Evolutionary conservation across 2,329 filamentous ascomycete species (phyloP).

Genomic region (Balansia obtecta): DNA sequence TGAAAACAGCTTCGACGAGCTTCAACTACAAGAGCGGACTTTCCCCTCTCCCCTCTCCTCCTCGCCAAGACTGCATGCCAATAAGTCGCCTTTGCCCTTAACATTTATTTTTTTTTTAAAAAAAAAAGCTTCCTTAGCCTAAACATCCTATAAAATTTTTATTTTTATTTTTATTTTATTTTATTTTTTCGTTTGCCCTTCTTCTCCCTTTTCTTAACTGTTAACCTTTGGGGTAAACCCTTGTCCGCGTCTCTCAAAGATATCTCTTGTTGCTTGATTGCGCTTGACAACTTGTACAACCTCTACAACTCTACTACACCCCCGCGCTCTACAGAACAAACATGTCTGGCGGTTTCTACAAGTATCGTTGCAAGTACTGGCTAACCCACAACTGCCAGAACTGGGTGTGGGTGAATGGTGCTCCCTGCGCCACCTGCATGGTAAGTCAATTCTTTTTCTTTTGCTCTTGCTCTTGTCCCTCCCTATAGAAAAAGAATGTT

Average conservation of each 20-base stretch:
- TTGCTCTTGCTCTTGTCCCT: background rate
- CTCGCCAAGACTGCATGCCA: too few species aligned
- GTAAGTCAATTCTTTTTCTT: conserved; percentile 22
- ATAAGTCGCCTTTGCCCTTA: too few species aligned
- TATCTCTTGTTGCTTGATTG: background rate
- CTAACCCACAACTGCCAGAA: conserved; percentile 37
- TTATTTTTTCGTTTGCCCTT: too few species aligned
- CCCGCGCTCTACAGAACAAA: background rate
- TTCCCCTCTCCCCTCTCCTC: too few species aligned
- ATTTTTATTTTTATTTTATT: too few species aligned
- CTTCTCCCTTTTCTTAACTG: too few species aligned
- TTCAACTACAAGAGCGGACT: background rate
- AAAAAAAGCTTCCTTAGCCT: too few species aligned
- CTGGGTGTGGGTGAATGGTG: conserved; percentile 41
- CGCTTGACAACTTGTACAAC: too few species aligned
- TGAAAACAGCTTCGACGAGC: background rate
- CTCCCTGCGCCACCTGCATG: conserved; percentile 35
- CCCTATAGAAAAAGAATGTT: background rate
- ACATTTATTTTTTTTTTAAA: too few species aligned
- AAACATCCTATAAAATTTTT: background rate
- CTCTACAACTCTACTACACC: too few species aligned
- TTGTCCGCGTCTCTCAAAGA: too few species aligned
- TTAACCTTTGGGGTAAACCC: background rate
- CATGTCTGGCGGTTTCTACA: conserved; percentile 33
- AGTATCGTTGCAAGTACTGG: conserved; percentile 44